Evolutionary conservation across 1,284 basidiomycete genomes (phyloP).

Genomic region (Meripilus lineatus): DNA sequence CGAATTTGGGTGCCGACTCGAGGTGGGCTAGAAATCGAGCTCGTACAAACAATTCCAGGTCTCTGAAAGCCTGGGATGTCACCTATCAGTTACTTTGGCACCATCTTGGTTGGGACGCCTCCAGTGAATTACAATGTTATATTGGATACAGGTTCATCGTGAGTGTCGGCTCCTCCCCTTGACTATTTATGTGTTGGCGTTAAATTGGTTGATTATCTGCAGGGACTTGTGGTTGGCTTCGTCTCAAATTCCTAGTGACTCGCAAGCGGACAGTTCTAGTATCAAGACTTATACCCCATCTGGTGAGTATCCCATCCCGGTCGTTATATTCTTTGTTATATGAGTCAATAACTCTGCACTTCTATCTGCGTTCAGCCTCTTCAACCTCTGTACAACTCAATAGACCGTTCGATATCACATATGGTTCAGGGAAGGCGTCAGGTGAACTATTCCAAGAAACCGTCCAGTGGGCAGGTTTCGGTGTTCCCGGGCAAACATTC

Average conservation of each 20-base stretch:
- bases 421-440: constrained; percentile 29
- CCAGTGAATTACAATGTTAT: constrained; percentile 34
- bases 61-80: background rate
- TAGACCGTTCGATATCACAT: constrained; percentile 23
- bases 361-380: constrained; percentile 16
- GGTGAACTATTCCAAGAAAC: constrained; percentile 34
- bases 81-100: constrained; percentile 32
- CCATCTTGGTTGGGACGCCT: constrained; percentile 37
- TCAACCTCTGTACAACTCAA: constrained; percentile 21
- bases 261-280: constrained; percentile 13
- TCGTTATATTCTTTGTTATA: constrained; percentile 6
- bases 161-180: constrained; percentile 14
- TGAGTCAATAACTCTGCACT: background rate
- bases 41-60: background rate
- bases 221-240: constrained; percentile 28
- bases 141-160: constrained; percentile 58
- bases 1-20: constrained; percentile 26
- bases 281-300: constrained; percentile 19
- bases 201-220: background rate
- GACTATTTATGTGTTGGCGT: constrained; percentile 2
- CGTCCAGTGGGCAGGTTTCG: constrained; percentile 40
- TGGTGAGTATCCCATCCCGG: constrained; percentile 21
- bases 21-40: constrained; percentile 11
- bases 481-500: constrained; percentile 36
- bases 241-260: constrained; percentile 4